Evolutionary conservation across 2,329 filamentous ascomycete species (phyloP).

Genomic region (Tolypocladium tundrense): DNA sequence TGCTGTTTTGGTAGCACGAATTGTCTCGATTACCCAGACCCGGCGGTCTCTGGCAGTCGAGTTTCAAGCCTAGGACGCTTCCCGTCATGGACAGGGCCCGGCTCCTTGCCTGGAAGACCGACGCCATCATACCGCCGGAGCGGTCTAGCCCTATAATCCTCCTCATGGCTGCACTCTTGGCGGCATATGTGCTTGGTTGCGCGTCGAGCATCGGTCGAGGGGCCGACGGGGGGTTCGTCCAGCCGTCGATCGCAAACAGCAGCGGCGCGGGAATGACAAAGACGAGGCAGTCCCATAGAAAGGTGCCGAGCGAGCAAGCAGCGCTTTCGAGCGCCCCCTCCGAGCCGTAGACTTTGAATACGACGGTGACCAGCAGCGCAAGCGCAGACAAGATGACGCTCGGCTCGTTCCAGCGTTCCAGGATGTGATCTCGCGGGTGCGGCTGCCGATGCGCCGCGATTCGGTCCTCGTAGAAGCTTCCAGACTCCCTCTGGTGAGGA

Average conservation of each 20-base stretch:
- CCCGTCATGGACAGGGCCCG: conserved; percentile 44
- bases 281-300: conserved; percentile 53
- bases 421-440: conserved; percentile 13
- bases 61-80: conserved; percentile 27
- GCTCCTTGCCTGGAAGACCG: conserved; percentile 47
- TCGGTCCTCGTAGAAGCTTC: conserved; percentile 24
- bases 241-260: conserved; percentile 46
- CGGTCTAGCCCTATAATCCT: conserved; percentile 51
- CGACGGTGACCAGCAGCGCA: conserved; percentile 20
- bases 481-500: conserved; percentile 20
- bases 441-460: conserved; percentile 21
- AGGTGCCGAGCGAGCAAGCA: conserved; percentile 20
- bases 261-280: conserved; percentile 44
- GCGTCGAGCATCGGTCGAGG: conserved; percentile 26
- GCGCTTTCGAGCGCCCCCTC: conserved; percentile 18
- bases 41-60: conserved; percentile 35
- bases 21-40: conserved; percentile 90
- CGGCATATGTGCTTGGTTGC: conserved; percentile 33
- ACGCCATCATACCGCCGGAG: conserved; percentile 41
- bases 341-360: conserved; percentile 23
- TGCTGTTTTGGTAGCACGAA: conserved; percentile 95
- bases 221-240: conserved; percentile 37
- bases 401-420: conserved; percentile 23
- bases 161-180: conserved; percentile 56
- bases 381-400: conserved; percentile 23